Percentiles rank a stretch among this genome's conserved stretches.
phyloP scores from a whole-genome alignment of 1,284 basidiomycete genomes.

The Austropuccinia psidii region DNA sequence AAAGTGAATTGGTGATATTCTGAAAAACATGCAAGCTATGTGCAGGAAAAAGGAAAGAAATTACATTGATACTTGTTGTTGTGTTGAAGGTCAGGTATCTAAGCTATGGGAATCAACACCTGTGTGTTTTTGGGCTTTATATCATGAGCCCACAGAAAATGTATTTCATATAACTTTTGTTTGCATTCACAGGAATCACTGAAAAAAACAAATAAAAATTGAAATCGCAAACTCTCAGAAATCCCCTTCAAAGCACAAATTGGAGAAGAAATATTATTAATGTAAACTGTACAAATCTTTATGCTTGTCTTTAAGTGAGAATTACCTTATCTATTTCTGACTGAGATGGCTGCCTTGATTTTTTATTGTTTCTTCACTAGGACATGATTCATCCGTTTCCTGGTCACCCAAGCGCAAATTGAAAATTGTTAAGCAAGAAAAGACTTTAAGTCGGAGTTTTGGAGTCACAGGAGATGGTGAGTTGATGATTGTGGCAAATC shows the following conservation, averaged over 20 bases:
- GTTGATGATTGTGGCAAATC: too few relatives aligned
- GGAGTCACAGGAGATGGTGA: too few relatives aligned
- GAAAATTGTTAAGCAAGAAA: too few relatives aligned
- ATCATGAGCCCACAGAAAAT: too few relatives aligned
- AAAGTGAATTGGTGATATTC: conserved; percentile 68
- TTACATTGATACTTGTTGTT: conserved; percentile 68
- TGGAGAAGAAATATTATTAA: conserved; percentile 69
- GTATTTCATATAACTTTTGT: background rate
- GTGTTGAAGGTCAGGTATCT: conserved; percentile 70
- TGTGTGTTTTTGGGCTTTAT: conserved; percentile 43
- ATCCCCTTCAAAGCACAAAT: conserved; percentile 64
- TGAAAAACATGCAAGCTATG: conserved; percentile 80
- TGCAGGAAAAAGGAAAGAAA: conserved; percentile 75
- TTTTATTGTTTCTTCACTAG: conserved; percentile 47
- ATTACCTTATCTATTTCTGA: background rate
- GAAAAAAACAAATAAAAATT: conserved; percentile 64
- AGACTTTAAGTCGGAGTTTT: too few relatives aligned
- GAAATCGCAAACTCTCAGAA: conserved; percentile 72
- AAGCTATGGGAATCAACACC: conserved; percentile 69
- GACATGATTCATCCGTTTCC: too few relatives aligned
- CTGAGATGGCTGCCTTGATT: background rate
- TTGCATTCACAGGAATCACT: conserved; percentile 54
- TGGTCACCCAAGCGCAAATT: too few relatives aligned
- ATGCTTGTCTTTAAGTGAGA: background rate
- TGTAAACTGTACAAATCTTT: conserved; percentile 64